Evolutionary conservation across 495 filamentous ascomycete genomes (phyloP), one percentile per base, ranked within the genome.

Genomic region (Sporormia fimetaria): DNA sequence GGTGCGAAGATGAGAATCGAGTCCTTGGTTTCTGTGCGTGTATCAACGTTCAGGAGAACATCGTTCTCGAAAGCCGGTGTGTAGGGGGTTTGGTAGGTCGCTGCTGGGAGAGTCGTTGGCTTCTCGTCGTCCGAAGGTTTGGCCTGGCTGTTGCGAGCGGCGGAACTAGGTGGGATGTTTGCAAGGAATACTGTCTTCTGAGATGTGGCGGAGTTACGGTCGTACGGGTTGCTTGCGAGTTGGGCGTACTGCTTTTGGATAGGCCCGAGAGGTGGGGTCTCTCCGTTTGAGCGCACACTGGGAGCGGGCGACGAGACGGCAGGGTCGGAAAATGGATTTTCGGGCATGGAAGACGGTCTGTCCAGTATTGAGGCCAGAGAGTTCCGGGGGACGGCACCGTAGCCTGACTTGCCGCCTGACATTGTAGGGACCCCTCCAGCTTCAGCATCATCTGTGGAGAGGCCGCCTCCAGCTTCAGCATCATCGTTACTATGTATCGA

Each of bases 401-500:
- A 40, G 11, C 12, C 37, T 4, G 4, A 6, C 10, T 10, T 20
- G 16, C 40, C 46, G 7, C 46, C 46, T 14, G 46, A 49, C 46
- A 49, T 49, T n/a, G 35, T 31, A 30, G 31, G 40, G 16, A 34
- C 40, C 24, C 35, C 47, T 9, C 40, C 40, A 28, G 37, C 32
- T 39, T 46, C 43, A 14, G 42, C 50, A 25, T 44, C 45, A 27
- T 17, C 39, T n/a, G n/a, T n/a, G n/a, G n/a, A n/a, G n/a, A n/a
- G n/a, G n/a, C 14, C 40, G 12, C 35, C 47, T 9, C 40, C 40
- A 28, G 37, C 32, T 39, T 46, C 43, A 14, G 42, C 50, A 25
- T 44, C 45, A 27, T 17, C 39, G 39, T 39, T 33, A 15, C 49
- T 26, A 7, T 22, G 26, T 6, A 41, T 29, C 4, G 50, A 31